Base-by-base conservation (phyloP, 805 yeast genomes). In the Candida caryicola region DNA sequence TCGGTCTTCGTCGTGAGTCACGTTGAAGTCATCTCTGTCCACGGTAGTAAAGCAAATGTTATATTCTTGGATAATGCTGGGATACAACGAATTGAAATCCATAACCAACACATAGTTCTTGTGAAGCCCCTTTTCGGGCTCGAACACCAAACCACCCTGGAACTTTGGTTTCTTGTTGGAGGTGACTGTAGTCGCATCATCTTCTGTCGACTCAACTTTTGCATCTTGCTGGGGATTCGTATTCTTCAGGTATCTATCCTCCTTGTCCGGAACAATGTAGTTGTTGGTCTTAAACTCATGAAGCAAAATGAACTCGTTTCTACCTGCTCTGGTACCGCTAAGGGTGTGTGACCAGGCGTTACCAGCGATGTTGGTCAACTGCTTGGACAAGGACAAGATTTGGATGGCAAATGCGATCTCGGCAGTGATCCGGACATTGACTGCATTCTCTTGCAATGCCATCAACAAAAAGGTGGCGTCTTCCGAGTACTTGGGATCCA, bases 31-130 rank as follows among this genome's bases (percentile, higher is more conserved):
- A 18, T 71, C 77, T 59, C 96, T 73, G 17, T 82, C 84, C 16
- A 93, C 95, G 0, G 99, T 93, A 2, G 98, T 90, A 68, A 93
- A 93, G 69, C 99, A 93, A 49, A 93, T 93, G 59, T 93, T 93
- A 62, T 76, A 93, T 62, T 93, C 99, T 65, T 93, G 99, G 50
- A 93, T 93, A 55, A 93, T 91, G 45, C 96, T 86, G 7, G 99
- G 99, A 57, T 93, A 93, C 66, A 93, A 75, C 34, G 96, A 88
- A 66, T 93, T 93, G 81, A 93, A 93, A 66, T 93, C 99, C 98
- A 93, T 90, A 16, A 93, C 99, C 45, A 93, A 65, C 2, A 89
- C 77, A 57, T 83, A 86, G 48, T 87, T 84, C 56, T 87, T 88
- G 57, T 91, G 96, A 29, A 93, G 69, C 2, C 99, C 99, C 57